Base-by-base conservation (phyloP, 345 rosid species). In the Atalantia buxifolia region DNA sequence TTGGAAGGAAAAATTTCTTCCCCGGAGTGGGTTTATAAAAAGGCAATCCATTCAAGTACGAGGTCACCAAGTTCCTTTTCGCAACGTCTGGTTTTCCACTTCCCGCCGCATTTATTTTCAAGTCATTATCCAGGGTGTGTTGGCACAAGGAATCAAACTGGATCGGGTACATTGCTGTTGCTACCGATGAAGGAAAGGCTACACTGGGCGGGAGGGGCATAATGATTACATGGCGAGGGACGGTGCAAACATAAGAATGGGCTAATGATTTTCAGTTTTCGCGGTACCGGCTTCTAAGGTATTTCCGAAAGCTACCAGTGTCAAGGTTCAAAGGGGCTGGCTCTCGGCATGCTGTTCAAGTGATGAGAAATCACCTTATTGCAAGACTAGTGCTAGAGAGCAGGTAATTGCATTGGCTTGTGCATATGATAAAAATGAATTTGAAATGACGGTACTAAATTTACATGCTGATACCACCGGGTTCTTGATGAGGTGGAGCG, bases 111-210 rank as follows among this genome's bases (percentile, higher is more conserved):
- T 88, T 83, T 70, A 60, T 90, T 19, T 19, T 90, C 64, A 81
- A 66, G 77, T 74, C 89, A 27, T 60, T 76, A 48, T 82, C 88
- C 5, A 75, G 69, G 59, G 82, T 87, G 13, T 81, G 83, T 6
- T 77, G 87, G 67, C 56, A 22, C 30, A 85, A 69, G 59, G 83
- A 89, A 77, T 83, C 92, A 12, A 87, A 86, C 77, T 90, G 94
- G 94, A 83, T 89, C 8, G 90, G 92, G 61, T 90, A 83, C 65
- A 69, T 89, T 1, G 90, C 94, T 9, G 92, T 86, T 6, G 86
- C 89, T 55, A 87, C 88, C 6, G 85, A 90, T 66, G 76, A 83
- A 56, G 92, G 86, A 6, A 87, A 87, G 80, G 78, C 78, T 1
- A 60, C 50, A 73, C 64, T 89, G 76, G 94, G 94, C 13, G 72